Conservation (phyloP, 2,329 filamentous ascomycete genomes). For the Ambrosiella xylebori region DNA sequence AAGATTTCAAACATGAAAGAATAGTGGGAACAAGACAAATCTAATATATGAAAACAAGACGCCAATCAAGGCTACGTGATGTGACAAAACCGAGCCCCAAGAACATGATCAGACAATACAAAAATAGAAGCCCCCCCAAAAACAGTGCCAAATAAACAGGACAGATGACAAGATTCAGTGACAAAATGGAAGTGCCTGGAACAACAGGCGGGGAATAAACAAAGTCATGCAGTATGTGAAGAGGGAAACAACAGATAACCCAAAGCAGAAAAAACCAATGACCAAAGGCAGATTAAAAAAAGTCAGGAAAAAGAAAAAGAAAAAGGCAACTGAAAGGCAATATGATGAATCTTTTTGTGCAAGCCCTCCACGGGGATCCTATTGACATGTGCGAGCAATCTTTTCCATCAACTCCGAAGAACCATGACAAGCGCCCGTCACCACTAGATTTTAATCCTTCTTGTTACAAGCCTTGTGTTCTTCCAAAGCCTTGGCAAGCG, state of each 20-base stretch:
- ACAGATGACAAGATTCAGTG: background rate
- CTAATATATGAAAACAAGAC: background rate
- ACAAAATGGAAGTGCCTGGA: background rate
- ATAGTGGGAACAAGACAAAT: background rate
- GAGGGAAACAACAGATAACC: background rate
- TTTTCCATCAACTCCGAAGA: background rate
- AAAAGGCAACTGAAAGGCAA: background rate
- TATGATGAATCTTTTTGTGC: background rate
- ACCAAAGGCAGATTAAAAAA: background rate
- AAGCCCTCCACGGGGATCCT: background rate
- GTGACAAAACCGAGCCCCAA: background rate
- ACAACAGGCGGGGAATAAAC: background rate
- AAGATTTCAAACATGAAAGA: background rate
- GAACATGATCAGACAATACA: conserved; percentile 1
- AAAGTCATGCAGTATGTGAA: background rate
- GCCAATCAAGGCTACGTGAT: background rate
- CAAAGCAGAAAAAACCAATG: background rate
- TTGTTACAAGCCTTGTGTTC: conserved; percentile 40
- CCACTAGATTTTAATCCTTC: conserved; percentile 17
- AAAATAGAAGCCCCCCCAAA: background rate
- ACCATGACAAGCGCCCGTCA: background rate
- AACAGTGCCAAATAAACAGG: background rate
- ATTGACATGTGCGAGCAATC: background rate
- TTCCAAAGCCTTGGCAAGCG: conserved; percentile 34
- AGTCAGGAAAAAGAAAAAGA: background rate